These are phyloP conservation scores for Byssoonygena ceratinophila DNA, from an alignment of 2,329 filamentous ascomycete genomes.

Conservation along the genomic window DNA sequence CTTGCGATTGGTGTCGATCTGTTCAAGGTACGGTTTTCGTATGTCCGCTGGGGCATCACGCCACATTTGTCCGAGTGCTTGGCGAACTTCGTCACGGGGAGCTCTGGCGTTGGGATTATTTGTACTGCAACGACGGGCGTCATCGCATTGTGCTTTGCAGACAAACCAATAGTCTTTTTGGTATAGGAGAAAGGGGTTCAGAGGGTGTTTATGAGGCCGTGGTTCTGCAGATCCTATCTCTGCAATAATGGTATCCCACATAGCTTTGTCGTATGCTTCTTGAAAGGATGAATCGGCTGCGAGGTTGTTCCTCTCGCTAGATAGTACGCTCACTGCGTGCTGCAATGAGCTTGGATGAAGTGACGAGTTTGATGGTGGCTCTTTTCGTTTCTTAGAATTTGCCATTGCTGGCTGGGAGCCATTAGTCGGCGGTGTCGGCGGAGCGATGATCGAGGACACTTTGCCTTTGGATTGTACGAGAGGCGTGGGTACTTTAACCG, in stretches of 20 bases:
- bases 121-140: constrained; percentile 53
- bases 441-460: constrained; percentile 20
- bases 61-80: constrained; percentile 85
- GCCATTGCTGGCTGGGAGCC: constrained; percentile 19
- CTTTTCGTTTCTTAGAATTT: constrained; percentile 23
- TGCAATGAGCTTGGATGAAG: neutral
- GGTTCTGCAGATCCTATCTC: constrained; percentile 64
- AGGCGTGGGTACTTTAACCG: constrained; percentile 64
- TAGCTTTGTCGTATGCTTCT: constrained; percentile 47
- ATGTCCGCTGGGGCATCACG: constrained; percentile 60
- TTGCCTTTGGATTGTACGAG: constrained; percentile 57
- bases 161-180: constrained; percentile 62
- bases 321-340: neutral
- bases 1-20: constrained; percentile 60
- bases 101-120: constrained; percentile 59
- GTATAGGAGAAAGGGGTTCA: constrained; percentile 82
- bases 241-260: constrained; percentile 46
- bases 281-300: constrained; percentile 23
- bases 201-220: constrained; percentile 60
- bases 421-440: constrained; percentile 20
- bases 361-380: neutral
- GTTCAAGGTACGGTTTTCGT: constrained; percentile 66
- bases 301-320: neutral
- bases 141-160: constrained; percentile 57
- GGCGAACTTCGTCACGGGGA: constrained; percentile 62